Evolutionary conservation across 306 rosid species (phyloP).

Genomic region (Glycine tomentella): DNA sequence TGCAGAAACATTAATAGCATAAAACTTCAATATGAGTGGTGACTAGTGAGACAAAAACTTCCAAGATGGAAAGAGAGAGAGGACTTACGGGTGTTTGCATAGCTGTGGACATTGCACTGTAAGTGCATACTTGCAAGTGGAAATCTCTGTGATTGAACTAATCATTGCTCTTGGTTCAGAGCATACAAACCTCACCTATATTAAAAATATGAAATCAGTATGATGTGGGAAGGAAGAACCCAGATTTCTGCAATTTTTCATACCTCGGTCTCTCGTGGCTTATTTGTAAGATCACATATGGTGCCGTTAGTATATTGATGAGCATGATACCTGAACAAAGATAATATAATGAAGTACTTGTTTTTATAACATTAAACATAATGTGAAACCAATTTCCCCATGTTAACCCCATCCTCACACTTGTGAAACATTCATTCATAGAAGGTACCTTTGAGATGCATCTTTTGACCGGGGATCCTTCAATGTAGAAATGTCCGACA

Average conservation of each 20-base stretch:
- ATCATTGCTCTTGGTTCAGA: conserved; percentile 83
- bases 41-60: neutral
- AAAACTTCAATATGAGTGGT: too few species aligned
- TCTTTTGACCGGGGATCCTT: conserved; percentile 96
- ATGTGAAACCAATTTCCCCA: conserved; percentile 30
- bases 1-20: conserved; percentile 44
- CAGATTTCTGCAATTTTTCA: conserved; percentile 27
- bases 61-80: conserved; percentile 38
- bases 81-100: conserved; percentile 91
- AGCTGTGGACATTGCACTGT: conserved; percentile 86
- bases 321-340: conserved; percentile 76
- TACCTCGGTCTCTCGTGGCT: conserved; percentile 95
- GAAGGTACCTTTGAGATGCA: conserved; percentile 86
- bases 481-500: conserved; percentile 81
- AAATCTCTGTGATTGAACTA: conserved; percentile 88
- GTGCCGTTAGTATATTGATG: conserved; percentile 96
- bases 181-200: conserved; percentile 95
- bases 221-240: conserved; percentile 26
- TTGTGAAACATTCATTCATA: conserved; percentile 22
- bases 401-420: conserved; percentile 2
- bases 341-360: neutral
- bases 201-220: conserved; percentile 35
- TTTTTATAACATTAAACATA: neutral
- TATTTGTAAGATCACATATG: conserved; percentile 85
- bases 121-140: conserved; percentile 98